Conservation (phyloP, 257 asterid genomes). For the Echites panduratus region DNA sequence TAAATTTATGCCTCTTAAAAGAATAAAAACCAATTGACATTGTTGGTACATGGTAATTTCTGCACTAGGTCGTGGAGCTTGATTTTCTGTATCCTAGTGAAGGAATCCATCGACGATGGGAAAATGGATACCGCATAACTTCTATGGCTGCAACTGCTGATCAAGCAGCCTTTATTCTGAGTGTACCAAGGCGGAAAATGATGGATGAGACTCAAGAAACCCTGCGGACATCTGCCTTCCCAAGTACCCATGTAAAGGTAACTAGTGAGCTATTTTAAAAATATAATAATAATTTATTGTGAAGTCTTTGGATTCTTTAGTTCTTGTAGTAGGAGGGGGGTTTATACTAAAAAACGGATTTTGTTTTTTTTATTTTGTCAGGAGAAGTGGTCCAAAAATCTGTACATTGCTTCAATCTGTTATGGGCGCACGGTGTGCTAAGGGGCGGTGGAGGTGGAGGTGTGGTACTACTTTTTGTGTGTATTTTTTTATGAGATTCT, state of each 20-base stretch:
- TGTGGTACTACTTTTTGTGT: not conserved
- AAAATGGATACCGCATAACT: slow-evolving; percentile 82
- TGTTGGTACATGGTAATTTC: not conserved
- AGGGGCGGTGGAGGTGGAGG: not conserved
- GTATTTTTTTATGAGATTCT: not conserved
- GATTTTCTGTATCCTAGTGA: slow-evolving; percentile 95
- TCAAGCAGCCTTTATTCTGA: slow-evolving; percentile 84
- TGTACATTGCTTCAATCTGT: slow-evolving; percentile 29
- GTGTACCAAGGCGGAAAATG: slow-evolving; percentile 84
- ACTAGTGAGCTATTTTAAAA: not conserved
- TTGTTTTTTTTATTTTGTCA: not conserved
- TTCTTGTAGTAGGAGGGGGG: too few species aligned
- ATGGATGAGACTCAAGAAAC: slow-evolving; percentile 97
- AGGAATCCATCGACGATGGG: slow-evolving; percentile 96
- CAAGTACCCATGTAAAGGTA: slow-evolving; percentile 79
- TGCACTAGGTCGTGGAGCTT: slow-evolving; percentile 78
- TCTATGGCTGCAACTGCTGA: slow-evolving; percentile 94
- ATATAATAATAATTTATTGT: not conserved
- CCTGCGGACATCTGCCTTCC: slow-evolving; percentile 88
- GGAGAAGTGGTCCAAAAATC: slow-evolving; percentile 33
- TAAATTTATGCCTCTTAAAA: not conserved
- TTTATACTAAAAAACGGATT: not conserved
- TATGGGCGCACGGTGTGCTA: slow-evolving; percentile 26
- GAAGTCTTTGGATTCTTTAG: too few species aligned
- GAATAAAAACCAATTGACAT: not conserved